Evolutionary conservation across 805 yeast genomes (phyloP).

Genomic region (Starmerella bacillaris): DNA sequence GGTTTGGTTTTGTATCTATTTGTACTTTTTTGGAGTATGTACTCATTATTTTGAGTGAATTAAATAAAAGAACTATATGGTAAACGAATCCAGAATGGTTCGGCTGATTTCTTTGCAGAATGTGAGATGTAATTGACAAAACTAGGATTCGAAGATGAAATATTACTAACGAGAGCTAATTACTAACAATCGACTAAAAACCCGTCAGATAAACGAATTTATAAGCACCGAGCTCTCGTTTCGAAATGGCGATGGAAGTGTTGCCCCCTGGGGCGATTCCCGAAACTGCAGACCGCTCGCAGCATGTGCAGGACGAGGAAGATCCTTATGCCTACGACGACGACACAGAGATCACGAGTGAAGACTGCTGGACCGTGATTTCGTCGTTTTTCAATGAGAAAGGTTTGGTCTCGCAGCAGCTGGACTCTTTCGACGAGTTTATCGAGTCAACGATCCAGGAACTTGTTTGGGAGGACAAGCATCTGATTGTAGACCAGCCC

Average conservation of each 20-base stretch:
- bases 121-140: too few relatives aligned
- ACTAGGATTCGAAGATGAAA: too few relatives aligned
- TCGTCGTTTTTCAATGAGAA: slow-evolving; percentile 90
- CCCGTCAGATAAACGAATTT: too few relatives aligned
- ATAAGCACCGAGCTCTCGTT: too few relatives aligned
- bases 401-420: slow-evolving; percentile 93
- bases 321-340: slow-evolving; percentile 44
- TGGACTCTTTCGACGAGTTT: slow-evolving; percentile 95
- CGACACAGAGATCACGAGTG: slow-evolving; percentile 67
- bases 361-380: slow-evolving; percentile 98
- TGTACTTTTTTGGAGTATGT: too few relatives aligned
- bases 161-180: too few relatives aligned
- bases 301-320: slow-evolving; percentile 8
- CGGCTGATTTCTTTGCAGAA: too few relatives aligned
- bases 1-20: too few relatives aligned
- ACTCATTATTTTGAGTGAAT: too few relatives aligned
- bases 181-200: too few relatives aligned
- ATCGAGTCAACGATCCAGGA: slow-evolving; percentile 93
- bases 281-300: slow-evolving; percentile 6
- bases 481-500: slow-evolving; percentile 86
- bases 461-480: slow-evolving; percentile 87
- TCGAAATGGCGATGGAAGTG: slow-evolving; percentile 13
- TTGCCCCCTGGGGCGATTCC: slow-evolving; percentile 9
- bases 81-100: too few relatives aligned
- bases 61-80: too few relatives aligned